phyloP scores from a whole-genome alignment of 768 basidiomycete genomes.

The Lactarius vividus region DNA sequence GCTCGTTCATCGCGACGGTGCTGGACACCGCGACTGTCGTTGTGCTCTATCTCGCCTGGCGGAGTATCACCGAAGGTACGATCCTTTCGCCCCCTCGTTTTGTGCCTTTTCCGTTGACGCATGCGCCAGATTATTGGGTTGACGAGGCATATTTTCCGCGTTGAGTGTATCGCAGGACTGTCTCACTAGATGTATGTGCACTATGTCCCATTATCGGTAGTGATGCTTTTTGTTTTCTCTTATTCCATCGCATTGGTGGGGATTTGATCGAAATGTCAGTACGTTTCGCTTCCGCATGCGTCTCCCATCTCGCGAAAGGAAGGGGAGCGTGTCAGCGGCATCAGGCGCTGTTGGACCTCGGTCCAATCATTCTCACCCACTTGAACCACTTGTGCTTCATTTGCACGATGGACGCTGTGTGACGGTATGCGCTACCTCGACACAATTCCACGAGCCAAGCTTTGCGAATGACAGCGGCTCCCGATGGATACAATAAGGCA shows the following conservation, averaged over 20 bases:
- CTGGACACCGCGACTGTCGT: conserved; percentile 75
- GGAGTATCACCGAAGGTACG: conserved; percentile 84
- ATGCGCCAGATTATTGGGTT: conserved; percentile 43
- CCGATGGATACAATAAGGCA: conserved; percentile 23
- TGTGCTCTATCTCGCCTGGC: conserved; percentile 76
- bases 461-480: conserved; percentile 29
- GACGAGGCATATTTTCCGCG: conserved; percentile 44
- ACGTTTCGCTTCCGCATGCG: conserved; percentile 10
- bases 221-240: not conserved
- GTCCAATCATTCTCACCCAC: too few relatives aligned
- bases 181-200: not conserved
- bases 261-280: not conserved
- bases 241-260: not conserved
- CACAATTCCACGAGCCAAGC: conserved; percentile 21
- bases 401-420: not conserved
- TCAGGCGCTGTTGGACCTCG: not conserved
- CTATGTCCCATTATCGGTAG: conserved; percentile 3
- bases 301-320: not conserved
- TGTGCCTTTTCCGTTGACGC: conserved; percentile 1
- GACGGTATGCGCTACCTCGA: conserved; percentile 33
- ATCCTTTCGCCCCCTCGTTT: conserved; percentile 10
- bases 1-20: conserved; percentile 81
- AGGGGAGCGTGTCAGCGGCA: conserved; percentile 1
- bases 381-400: not conserved
- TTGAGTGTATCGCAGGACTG: conserved; percentile 1